These are phyloP conservation scores for Pestalotiopsis sp. DNA, from an alignment of 2,329 filamentous ascomycete species.

Conservation along the genomic window DNA sequence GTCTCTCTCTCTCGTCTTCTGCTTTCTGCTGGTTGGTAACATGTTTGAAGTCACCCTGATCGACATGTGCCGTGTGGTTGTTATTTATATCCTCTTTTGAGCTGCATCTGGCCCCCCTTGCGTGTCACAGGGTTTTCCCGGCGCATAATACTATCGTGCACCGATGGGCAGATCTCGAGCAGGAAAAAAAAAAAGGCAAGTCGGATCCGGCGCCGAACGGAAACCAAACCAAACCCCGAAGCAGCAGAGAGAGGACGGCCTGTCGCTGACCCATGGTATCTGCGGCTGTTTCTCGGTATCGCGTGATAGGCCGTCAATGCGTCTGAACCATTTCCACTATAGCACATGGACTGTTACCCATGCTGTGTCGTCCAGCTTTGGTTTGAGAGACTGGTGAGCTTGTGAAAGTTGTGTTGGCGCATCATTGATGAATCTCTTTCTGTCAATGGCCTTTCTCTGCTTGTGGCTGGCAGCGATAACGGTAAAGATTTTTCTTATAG, in stretches of 20 bases:
- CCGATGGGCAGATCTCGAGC: background rate
- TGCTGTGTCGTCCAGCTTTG: too few relatives aligned
- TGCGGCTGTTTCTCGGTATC: background rate
- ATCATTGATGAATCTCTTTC: too few relatives aligned
- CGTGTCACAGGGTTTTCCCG: background rate
- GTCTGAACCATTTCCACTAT: too few relatives aligned
- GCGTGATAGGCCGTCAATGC: too few relatives aligned
- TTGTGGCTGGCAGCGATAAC: too few relatives aligned
- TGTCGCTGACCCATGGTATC: background rate
- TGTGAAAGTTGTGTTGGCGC: too few relatives aligned
- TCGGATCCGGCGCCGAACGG: slow-evolving; percentile 8
- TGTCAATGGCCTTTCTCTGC: too few relatives aligned
- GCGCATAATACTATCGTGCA: background rate
- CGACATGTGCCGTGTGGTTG: background rate
- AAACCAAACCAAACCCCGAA: background rate
- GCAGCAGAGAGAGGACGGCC: background rate
- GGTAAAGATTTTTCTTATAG: too few relatives aligned
- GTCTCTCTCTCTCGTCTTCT: background rate
- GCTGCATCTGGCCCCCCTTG: background rate
- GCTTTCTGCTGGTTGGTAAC: background rate
- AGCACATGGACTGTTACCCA: too few relatives aligned
- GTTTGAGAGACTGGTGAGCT: too few relatives aligned
- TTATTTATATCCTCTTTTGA: slow-evolving; percentile 10
- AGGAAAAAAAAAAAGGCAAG: background rate
- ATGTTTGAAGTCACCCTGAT: slow-evolving; percentile 10